A percentile compares a stretch with the other conserved stretches of the same genome.
Conservation (phyloP, 257 asterid species). For the Salvia splendens region DNA sequence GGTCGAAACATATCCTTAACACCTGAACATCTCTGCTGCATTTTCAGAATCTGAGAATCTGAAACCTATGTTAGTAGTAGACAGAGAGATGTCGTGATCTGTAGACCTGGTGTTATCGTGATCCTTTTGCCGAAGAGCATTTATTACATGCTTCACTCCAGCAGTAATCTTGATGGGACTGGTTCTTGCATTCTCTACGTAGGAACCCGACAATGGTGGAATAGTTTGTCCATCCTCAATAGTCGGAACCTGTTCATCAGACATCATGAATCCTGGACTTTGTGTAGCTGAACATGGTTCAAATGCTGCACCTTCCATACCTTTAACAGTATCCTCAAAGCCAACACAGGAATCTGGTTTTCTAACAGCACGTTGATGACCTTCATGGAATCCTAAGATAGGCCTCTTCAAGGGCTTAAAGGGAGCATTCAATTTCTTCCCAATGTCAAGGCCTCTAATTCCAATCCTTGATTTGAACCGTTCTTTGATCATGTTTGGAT, state of each 20-base stretch:
- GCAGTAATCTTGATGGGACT: slow-evolving; percentile 47
- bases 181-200: slow-evolving; percentile 33
- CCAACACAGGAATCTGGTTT: slow-evolving; percentile 28
- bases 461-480: slow-evolving; percentile 31
- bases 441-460: slow-evolving; percentile 30
- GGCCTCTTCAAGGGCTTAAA: slow-evolving; percentile 42
- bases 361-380: slow-evolving; percentile 26
- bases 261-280: slow-evolving; percentile 22
- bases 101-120: slow-evolving; percentile 33
- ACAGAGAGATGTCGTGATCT: slow-evolving; percentile 37
- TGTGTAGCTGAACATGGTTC: slow-evolving; percentile 36
- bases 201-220: slow-evolving; percentile 25
- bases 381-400: slow-evolving; percentile 37
- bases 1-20: slow-evolving; percentile 35
- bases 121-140: slow-evolving; percentile 42
- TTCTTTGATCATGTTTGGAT: slow-evolving; percentile 34
- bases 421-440: slow-evolving; percentile 37
- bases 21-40: slow-evolving; percentile 34
- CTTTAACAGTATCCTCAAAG: slow-evolving; percentile 28
- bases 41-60: slow-evolving; percentile 39
- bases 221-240: slow-evolving; percentile 24
- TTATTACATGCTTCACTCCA: slow-evolving; percentile 49
- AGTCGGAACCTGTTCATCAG: slow-evolving; percentile 29
- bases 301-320: slow-evolving; percentile 20
- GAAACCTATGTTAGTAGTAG: slow-evolving; percentile 28